Percentiles rank a stretch among this genome's conserved stretches.
Evolutionary conservation across 495 filamentous ascomycete species (phyloP).

Genomic region (Paragyromitra xinjiangensis): DNA sequence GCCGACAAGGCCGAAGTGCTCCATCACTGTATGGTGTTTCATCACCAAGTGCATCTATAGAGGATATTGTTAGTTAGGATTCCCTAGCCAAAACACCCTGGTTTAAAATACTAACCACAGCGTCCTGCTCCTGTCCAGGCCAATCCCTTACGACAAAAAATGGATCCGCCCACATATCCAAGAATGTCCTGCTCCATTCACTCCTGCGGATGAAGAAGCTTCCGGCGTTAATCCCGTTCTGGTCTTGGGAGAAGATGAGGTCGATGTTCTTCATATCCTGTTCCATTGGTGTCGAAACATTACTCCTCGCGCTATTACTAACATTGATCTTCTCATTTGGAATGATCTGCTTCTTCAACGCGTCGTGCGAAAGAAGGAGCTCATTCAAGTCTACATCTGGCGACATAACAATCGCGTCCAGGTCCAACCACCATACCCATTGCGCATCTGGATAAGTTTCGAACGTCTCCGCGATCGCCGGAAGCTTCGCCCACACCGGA

Average conservation of each 20-base stretch:
- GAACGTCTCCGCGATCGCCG: conserved; percentile 59
- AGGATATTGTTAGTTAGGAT: conserved; percentile 11
- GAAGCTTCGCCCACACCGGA: conserved; percentile 59
- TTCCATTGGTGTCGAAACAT: conserved; percentile 36
- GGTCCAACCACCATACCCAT: conserved; percentile 61
- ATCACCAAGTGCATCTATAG: conserved; percentile 48
- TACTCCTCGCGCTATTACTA: conserved; percentile 8
- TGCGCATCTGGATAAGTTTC: conserved; percentile 57
- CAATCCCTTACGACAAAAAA: conserved; percentile 55
- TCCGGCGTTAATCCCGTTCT: conserved; percentile 60
- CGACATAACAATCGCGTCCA: conserved; percentile 60
- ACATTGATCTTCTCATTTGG: not conserved
- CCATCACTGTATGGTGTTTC: conserved; percentile 56
- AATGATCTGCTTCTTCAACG: conserved; percentile 43
- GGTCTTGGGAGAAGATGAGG: conserved; percentile 59
- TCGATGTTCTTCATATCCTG: conserved; percentile 55
- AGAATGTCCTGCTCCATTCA: conserved; percentile 52
- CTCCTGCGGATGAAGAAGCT: conserved; percentile 59
- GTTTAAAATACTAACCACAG: conserved; percentile 42
- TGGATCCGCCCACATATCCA: conserved; percentile 60
- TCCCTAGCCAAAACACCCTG: not conserved
- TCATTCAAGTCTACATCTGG: conserved; percentile 49
- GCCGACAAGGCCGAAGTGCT: conserved; percentile 57
- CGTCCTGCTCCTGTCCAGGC: conserved; percentile 58
- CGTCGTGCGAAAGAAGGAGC: conserved; percentile 55